phyloP scores from a whole-genome alignment of 2,329 filamentous ascomycete genomes.

The Cadophora luteo-olivacea region DNA sequence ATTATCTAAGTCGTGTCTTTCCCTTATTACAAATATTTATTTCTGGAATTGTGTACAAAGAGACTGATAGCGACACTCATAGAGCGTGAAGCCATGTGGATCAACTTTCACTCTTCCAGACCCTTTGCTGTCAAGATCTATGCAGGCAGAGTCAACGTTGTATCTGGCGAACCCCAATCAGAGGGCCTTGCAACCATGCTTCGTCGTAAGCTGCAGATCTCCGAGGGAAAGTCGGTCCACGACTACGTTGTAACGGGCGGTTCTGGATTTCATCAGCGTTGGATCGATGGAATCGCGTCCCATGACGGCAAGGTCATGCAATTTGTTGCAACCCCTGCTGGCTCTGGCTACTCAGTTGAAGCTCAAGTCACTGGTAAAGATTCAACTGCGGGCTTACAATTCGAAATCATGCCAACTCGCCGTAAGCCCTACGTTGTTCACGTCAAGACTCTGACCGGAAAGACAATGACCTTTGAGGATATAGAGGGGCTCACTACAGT shows the following conservation, averaged over 20 bases:
- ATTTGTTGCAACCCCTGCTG: conserved; percentile 51
- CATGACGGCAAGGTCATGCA: conserved; percentile 48
- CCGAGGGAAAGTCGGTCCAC: conserved; percentile 39
- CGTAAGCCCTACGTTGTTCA: conserved; percentile 59
- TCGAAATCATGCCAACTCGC: conserved; percentile 45
- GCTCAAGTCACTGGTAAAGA: conserved; percentile 51
- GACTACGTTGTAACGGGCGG: conserved; percentile 51
- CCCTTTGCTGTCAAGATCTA: conserved; percentile 49
- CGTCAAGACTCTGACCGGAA: conserved; percentile 98
- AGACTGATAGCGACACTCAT: background rate
- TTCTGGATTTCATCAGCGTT: conserved; percentile 44
- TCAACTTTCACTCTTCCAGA: conserved; percentile 42
- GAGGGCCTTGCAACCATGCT: conserved; percentile 37
- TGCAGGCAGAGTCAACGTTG: conserved; percentile 50
- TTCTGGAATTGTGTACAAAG: background rate
- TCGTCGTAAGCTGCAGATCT: conserved; percentile 5
- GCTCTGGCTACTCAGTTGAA: conserved; percentile 50
- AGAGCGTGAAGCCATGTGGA: conserved; percentile 53
- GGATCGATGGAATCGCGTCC: conserved; percentile 47
- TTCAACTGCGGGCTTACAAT: conserved; percentile 47
- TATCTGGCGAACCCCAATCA: conserved; percentile 45
- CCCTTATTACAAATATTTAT: background rate
- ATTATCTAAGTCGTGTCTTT: too few relatives aligned
- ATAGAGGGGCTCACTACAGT: conserved; percentile 97
- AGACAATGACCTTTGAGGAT: conserved; percentile 84